Conservation (phyloP, 2,329 filamentous ascomycete species). For the Teratosphaeria nubilosa region DNA sequence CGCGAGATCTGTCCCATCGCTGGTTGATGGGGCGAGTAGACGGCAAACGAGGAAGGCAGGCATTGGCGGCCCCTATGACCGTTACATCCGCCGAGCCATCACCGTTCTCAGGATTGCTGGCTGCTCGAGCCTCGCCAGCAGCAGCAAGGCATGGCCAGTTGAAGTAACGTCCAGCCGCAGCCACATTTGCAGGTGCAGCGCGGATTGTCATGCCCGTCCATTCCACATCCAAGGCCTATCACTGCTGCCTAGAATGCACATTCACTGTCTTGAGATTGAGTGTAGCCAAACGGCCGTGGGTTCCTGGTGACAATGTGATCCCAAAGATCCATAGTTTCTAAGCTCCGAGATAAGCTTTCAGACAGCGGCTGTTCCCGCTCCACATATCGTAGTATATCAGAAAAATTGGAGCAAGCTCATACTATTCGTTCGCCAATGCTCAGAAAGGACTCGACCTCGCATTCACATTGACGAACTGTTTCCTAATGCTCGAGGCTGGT, state of each 20-base stretch:
- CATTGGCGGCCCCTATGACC: neutral
- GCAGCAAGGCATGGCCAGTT: neutral
- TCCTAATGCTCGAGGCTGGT: too few species aligned
- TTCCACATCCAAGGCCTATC: neutral
- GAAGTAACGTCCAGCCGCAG: neutral
- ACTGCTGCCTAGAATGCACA: neutral
- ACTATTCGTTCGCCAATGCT: too few species aligned
- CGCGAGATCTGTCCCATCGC: constrained; percentile 20
- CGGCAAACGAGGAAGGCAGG: constrained; percentile 9
- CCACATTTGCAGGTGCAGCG: constrained; percentile 1
- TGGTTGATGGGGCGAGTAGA: constrained; percentile 18
- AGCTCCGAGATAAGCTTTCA: too few species aligned
- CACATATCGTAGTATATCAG: too few species aligned
- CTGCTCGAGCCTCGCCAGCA: neutral
- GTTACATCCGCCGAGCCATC: neutral
- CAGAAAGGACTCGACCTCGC: too few species aligned
- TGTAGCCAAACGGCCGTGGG: too few species aligned
- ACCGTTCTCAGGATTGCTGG: neutral
- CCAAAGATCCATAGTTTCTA: too few species aligned
- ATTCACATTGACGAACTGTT: too few species aligned
- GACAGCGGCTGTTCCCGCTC: too few species aligned
- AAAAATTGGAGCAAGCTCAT: too few species aligned
- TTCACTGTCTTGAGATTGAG: too few species aligned
- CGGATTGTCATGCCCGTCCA: constrained; percentile 2
- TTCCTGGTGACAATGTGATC: too few species aligned